phyloP scores from a whole-genome alignment of 1,139 yeast genomes.

The Blastobotrys proliferans region DNA sequence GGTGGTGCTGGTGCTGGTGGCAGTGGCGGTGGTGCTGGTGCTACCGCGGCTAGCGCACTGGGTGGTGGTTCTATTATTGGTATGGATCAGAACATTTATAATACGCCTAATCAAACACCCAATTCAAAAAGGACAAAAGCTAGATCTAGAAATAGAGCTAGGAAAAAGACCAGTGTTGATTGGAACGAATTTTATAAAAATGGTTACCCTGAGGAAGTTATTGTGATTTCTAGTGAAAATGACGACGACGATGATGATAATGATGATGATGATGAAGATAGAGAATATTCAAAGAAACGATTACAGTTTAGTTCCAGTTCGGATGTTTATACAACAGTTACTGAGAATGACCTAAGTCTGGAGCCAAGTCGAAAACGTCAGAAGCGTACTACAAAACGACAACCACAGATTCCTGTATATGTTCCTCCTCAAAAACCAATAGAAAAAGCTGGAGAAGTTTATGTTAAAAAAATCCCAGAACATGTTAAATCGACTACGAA shows the following conservation, averaged over 20 bases:
- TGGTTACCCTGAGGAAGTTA: slow-evolving; percentile 30
- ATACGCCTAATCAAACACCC: too few species aligned
- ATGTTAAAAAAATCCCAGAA: slow-evolving; percentile 30
- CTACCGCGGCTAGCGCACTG: too few species aligned
- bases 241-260: slow-evolving; percentile 16
- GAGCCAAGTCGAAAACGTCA: slow-evolving; percentile 1
- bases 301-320: slow-evolving; percentile 3
- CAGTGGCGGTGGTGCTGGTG: too few species aligned
- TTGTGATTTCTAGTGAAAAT: slow-evolving; percentile 18
- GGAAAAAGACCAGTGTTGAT: slow-evolving; percentile 17
- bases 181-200: slow-evolving; percentile 34
- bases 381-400: background rate
- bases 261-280: slow-evolving; percentile 11
- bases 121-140: too few species aligned
- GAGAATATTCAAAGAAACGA: background rate
- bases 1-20: too few species aligned
- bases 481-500: background rate
- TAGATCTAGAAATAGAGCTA: too few species aligned
- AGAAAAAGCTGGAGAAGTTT: slow-evolving; percentile 31
- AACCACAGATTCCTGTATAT: slow-evolving; percentile 7
- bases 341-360: background rate
- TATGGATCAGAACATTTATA: too few species aligned
- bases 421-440: slow-evolving; percentile 26
- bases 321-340: background rate
- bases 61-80: too few species aligned